Evolutionary conservation across 2,329 filamentous ascomycete genomes (phyloP), one percentile per base, ranked within the genome.

Genomic region (Botrytis elliptica): DNA sequence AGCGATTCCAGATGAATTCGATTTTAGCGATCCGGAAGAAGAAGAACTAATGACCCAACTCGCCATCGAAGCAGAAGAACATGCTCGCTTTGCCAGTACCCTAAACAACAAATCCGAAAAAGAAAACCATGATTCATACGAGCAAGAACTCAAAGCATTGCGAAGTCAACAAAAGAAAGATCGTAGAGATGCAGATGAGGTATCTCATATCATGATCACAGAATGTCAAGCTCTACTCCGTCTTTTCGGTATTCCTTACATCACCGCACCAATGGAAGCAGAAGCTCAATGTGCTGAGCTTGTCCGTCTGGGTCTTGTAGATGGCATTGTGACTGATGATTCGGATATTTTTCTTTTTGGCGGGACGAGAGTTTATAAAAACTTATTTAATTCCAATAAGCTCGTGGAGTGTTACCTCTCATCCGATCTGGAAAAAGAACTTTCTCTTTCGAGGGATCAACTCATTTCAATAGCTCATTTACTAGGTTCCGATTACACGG

Each of bases 321-420:
- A 99, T 81, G 96, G 97, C 20, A 97, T 99, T 75, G 95, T 99
- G 44, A 99, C 97, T 0, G 96, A 99, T 79, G 96, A 99, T 81
- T 97, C 93, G 4, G 96, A 99, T 85, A 97, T 92, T 0, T 99
- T 99, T 80, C 88, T 99, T 0, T 99, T 99, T 82, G 97, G 96
- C 29, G 97, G 96, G 55, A 99, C 94, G 0, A 88, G 95, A 29
- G 92, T 99, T 36, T 99, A 99, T 86, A 99, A 99, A 83, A 99
- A 99, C 85, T 97, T 99, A 94, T 99, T 99, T 86, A 99, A 98
- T 83, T 92, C 94, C 79, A 96, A 96, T 82, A 99, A 99, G 81
- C 97, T 94, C 79, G 96, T 99, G 60, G 96, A 99, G 84, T 98
- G 96, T 83, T 99, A 98, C 81, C 88, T 99, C 16, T 85, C 90